These are phyloP conservation scores for Diaporthe vaccinii DNA, from an alignment of 2,329 filamentous ascomycete genomes.

Conservation along the genomic window DNA sequence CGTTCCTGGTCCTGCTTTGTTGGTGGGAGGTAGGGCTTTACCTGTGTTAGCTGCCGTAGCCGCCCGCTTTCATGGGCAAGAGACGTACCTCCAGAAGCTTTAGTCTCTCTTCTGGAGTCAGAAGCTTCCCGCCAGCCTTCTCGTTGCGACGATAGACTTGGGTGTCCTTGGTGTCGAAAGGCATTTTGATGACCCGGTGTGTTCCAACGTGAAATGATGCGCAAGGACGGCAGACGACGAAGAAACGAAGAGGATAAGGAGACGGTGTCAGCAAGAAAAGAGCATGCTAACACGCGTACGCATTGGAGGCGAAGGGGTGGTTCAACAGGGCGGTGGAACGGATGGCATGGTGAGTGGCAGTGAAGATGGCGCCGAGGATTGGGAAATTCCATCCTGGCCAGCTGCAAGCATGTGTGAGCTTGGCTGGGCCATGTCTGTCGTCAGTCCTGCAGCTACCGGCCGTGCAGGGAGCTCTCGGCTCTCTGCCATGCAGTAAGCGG, in stretches of 20 bases:
- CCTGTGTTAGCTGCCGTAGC: conserved; percentile 46
- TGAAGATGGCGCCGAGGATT: conserved; percentile 26
- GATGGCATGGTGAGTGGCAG: conserved; percentile 29
- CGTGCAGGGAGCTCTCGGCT: background rate
- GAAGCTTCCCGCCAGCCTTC: conserved; percentile 55
- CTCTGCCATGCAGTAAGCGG: background rate
- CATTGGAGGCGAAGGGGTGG: conserved; percentile 14
- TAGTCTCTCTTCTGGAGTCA: conserved; percentile 59
- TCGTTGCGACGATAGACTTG: conserved; percentile 61
- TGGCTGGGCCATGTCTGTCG: conserved; percentile 21
- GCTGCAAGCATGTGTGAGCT: conserved; percentile 31
- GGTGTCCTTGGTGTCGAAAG: conserved; percentile 53
- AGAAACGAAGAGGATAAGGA: background rate
- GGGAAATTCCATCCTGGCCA: conserved; percentile 31
- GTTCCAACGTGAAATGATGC: background rate
- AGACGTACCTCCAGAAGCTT: conserved; percentile 58
- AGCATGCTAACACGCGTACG: conserved; percentile 42
- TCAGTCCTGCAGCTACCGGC: conserved; percentile 27
- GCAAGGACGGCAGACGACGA: background rate
- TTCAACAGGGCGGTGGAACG: background rate
- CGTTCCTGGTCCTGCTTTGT: conserved; percentile 49
- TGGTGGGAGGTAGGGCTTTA: conserved; percentile 54
- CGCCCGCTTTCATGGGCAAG: conserved; percentile 22
- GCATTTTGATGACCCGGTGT: conserved; percentile 49
- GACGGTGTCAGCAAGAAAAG: background rate